Base-by-base conservation (phyloP, 2,329 filamentous ascomycete genomes). In the Harringtonia lauricola region DNA sequence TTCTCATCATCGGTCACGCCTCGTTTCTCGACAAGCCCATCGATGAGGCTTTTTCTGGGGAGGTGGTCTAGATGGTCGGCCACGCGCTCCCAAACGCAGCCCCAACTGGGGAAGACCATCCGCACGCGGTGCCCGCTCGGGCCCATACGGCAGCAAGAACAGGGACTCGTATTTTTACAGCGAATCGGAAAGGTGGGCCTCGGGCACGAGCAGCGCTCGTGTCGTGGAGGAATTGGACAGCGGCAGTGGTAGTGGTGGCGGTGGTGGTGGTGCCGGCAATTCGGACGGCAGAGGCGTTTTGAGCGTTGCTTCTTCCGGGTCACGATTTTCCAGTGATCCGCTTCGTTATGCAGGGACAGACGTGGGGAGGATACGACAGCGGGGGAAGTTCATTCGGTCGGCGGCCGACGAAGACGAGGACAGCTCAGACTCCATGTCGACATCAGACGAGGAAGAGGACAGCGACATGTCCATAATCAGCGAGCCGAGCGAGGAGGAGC, bases 1-100 rank as follows among this genome's bases (percentile, higher is more conserved):
- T 95, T 62, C 86, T 82, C 62, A 94, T 96, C 54, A 71, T 96
- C 54, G 92, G 92, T 66, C 92, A 98, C 70, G 92, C 92, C 55
- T 76, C 88, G 51, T 79, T 96, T 62, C 81, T 96, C 83, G 90
- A 96, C 64, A 95, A 95, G 78, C 90, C 90, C 47, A 95, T 96
- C 73, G 92, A 96, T 81, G 90, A 94, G 89, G 89, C 89, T 95
- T 98, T 98, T 95, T 95, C 90, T 76, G 92, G 94, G 89, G 92
- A 98, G 90, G 90, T 92, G 89, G 92, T 98, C 85, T 98, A 96
- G 81, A 77, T 94, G 89, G 89, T 96, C 92, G 90, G 87, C 90
- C 90, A 92, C 92, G 84, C 92, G 83, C 89, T 95, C 90, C 89
- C 77, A 74, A 81, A 80, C 70, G 66, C 75, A 81, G 83, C 88